Evolutionary conservation across 306 rosid genomes (phyloP), one percentile per base, ranked within the genome.

Genomic region (Phaseolus lunatus): DNA sequence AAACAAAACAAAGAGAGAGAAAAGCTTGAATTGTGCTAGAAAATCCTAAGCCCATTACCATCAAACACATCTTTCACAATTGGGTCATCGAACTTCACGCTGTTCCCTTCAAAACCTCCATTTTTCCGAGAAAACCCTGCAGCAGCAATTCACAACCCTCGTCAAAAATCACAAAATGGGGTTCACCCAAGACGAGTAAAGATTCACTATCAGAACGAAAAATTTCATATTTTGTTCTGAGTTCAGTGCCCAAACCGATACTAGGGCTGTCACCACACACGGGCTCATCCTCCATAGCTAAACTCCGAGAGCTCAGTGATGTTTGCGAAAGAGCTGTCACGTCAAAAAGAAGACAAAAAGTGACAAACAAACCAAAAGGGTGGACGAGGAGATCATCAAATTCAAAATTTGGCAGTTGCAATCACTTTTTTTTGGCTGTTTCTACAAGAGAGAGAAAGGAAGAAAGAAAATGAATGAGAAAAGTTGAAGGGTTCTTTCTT

Each of bases 201-300:
- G 43, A 76, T 71, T 80, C 62, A 39, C 75, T 13, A 44, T 73
- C 78, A 23, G 15, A 15, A 20, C 10, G 19, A 35, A 35, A 37
- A 18, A 2, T 3, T 15, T 33, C 49, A 50, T 19, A 18, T 52
- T 52, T 71, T 52, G 26, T 20, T 35, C 49, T 6, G 12, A 2
- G 15, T 41, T 26, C 16, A 26, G 13, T 20, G 23, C 22, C 78
- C 87, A 79, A 82, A 78, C 77, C 76, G 62, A 70, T 61, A 64
- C 68, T 67, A 35, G 73, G 78, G 45, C 81, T 78, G 49, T 16
- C 68, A 39, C 78, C 72, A 64, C 72, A 48, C 62, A 81, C 75
- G 8, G 78, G 78, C 81, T 86, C 87, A 0, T 52, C 88, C 27
- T 70, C 83, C 94, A 91, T 89, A 50, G 79, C 69, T 29, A 81